phyloP scores from a whole-genome alignment of 805 yeast species.

The Suhomyces tanzawaensis region DNA sequence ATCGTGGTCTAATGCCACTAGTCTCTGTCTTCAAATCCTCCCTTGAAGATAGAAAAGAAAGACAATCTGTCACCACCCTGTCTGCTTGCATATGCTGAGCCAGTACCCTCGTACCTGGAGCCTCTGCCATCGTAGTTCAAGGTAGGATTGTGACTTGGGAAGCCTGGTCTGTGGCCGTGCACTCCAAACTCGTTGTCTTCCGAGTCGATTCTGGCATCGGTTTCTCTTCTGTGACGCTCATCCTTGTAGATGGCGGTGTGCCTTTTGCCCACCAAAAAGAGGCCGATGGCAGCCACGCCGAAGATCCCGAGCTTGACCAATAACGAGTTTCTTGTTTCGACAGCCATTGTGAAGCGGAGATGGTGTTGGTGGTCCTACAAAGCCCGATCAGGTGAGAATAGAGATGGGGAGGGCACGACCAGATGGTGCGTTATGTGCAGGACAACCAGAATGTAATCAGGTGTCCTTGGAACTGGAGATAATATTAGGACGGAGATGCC shows the following conservation, averaged over 20 bases:
- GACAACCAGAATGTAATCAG: too few relatives aligned
- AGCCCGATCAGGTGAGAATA: not conserved
- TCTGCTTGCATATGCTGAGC: slow-evolving; percentile 56
- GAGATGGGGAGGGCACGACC: not conserved
- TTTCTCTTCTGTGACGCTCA: slow-evolving; percentile 32
- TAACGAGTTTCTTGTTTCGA: slow-evolving; percentile 39
- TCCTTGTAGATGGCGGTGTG: slow-evolving; percentile 35
- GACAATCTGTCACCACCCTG: slow-evolving; percentile 53
- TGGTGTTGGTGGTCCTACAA: not conserved
- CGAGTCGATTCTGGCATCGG: slow-evolving; percentile 35
- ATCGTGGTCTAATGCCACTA: too few relatives aligned
- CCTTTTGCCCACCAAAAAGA: slow-evolving; percentile 34
- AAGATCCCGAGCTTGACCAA: slow-evolving; percentile 34
- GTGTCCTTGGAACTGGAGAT: too few relatives aligned
- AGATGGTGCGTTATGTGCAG: not conserved
- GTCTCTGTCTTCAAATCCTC: too few relatives aligned
- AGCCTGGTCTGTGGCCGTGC: slow-evolving; percentile 50
- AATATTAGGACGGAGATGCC: too few relatives aligned
- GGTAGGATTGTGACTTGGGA: slow-evolving; percentile 39
- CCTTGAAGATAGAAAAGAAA: slow-evolving; percentile 27
- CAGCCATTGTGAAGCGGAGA: slow-evolving; percentile 11
- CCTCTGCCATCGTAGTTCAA: slow-evolving; percentile 44
- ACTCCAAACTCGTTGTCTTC: slow-evolving; percentile 29
- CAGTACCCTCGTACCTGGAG: slow-evolving; percentile 68
- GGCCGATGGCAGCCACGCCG: slow-evolving; percentile 28